Base-by-base conservation (phyloP, 805 yeast genomes). In the Starmerella apis region DNA sequence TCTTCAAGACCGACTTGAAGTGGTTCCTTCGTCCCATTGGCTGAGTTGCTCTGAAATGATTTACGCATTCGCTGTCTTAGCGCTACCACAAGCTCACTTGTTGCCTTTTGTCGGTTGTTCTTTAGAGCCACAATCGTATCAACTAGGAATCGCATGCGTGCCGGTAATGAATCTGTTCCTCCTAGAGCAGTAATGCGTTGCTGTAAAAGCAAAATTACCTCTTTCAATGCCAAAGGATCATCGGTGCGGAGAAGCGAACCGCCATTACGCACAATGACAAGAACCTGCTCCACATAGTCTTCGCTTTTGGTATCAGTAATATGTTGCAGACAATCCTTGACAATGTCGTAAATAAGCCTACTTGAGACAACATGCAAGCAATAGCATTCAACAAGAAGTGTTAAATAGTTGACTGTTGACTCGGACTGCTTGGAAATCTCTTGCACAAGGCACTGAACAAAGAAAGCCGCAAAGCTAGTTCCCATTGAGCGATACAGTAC, bases 211-310 rank as follows among this genome's bases (percentile, higher is more conserved):
- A 75, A 47, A 11, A 87, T 78, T 43, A 90, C 87, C 38, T 84
- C 88, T 61, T 83, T 87, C 48, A 92, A 71, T 0, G 96, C 81
- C 9, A 75, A 65, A 1, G 97, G 94, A 63, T 92, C 98, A 63
- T 92, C 98, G 3, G 84, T 69, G 62, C 98, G 78, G 66, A 92
- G 76, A 61, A 85, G 86, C 9, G 80, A 75, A 39, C 98, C 99
- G 10, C 87, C 77, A 31, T 78, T 78, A 45, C 83, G 76, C 19
- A 92, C 71, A 18, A 90, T 69, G 56, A 81, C 77, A 47, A 90
- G 68, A 44, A 92, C 69, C 16, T 86, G 65, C 58, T 88, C 97
- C 2, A 95, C 83, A 56, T 82, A 81, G 3, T 19, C 20, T 33
- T 27, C 18, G 1, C 36, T 41, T 8, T 43, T 42, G 18, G 69